These are phyloP conservation scores for Fusarium sp. DNA, from an alignment of 2,329 filamentous ascomycete species.

Conservation along the genomic window DNA sequence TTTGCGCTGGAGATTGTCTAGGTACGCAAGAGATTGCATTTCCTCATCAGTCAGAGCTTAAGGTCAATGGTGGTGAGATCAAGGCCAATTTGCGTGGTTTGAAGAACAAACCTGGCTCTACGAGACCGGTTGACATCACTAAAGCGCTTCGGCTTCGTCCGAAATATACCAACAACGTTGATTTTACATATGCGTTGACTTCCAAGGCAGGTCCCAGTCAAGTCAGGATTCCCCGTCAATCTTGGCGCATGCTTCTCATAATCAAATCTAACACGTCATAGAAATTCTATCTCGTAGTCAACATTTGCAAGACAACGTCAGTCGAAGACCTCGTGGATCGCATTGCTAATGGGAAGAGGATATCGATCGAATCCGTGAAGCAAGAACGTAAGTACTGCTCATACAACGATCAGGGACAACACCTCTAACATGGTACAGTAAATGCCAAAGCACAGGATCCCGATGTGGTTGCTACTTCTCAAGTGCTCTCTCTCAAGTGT, in stretches of 20 bases:
- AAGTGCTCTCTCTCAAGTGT: slow-evolving; percentile 91
- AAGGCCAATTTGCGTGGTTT: slow-evolving; percentile 94
- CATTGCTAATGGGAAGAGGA: slow-evolving; percentile 76
- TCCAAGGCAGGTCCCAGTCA: slow-evolving; percentile 73
- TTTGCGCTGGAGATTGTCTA: slow-evolving; percentile 77
- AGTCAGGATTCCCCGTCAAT: slow-evolving; percentile 31
- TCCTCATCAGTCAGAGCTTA: slow-evolving; percentile 91
- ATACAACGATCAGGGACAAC: neutral
- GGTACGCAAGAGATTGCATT: slow-evolving; percentile 85
- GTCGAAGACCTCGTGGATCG: slow-evolving; percentile 78
- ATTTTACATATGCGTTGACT: slow-evolving; percentile 93
- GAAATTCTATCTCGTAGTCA: slow-evolving; percentile 80
- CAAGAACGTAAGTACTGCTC: slow-evolving; percentile 77
- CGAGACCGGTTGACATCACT: slow-evolving; percentile 92
- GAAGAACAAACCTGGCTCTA: slow-evolving; percentile 97
- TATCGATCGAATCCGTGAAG: slow-evolving; percentile 85
- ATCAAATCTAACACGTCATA: slow-evolving; percentile 53
- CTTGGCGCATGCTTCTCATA: slow-evolving; percentile 36
- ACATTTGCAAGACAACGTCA: slow-evolving; percentile 80
- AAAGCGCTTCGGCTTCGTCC: slow-evolving; percentile 77
- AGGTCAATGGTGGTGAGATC: slow-evolving; percentile 87
- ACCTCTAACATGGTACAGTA: slow-evolving; percentile 66
- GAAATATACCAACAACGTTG: slow-evolving; percentile 80
- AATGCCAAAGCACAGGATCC: slow-evolving; percentile 84
- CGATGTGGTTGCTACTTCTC: slow-evolving; percentile 90